These are phyloP conservation scores for Agaricus subrufescens DNA, from an alignment of 768 basidiomycete species.

Conservation along the genomic window DNA sequence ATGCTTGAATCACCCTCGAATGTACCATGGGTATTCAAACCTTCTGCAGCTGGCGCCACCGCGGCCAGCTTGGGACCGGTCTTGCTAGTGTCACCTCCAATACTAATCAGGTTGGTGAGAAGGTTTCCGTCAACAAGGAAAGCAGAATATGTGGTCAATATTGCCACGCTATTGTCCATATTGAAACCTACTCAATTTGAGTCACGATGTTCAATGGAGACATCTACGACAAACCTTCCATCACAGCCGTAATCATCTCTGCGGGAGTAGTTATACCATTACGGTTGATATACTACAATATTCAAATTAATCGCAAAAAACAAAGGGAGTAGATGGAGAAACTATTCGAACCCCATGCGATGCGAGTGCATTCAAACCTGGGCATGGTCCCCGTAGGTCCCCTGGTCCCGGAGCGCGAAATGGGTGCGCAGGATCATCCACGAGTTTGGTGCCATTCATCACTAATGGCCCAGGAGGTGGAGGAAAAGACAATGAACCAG, in stretches of 20 bases:
- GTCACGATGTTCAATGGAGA: no score
- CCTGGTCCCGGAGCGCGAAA: not conserved
- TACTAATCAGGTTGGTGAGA: no score
- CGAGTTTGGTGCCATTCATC: constrained; percentile 7
- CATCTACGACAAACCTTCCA: not conserved
- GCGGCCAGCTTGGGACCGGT: no score
- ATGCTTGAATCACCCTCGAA: no score
- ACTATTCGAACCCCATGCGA: not conserved
- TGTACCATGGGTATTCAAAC: no score
- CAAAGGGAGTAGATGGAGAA: not conserved
- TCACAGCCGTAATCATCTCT: constrained; percentile 3
- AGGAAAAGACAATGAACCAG: not conserved
- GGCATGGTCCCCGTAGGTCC: constrained; percentile 8
- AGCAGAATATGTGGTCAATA: no score
- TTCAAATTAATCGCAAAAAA: not conserved
- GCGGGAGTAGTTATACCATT: constrained; percentile 8
- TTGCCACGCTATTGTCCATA: no score
- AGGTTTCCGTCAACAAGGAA: no score
- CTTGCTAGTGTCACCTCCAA: no score
- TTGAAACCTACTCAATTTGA: no score
- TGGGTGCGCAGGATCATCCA: constrained; percentile 9
- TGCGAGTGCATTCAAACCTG: constrained; percentile 8
- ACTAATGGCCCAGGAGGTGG: constrained; percentile 9
- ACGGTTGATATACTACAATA: constrained; percentile 3
- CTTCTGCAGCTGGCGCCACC: no score